Percentiles rank a stretch among this genome's conserved stretches.
Conservation (phyloP, 352 stramenopile species). For the Saprolegnia parasitica region DNA sequence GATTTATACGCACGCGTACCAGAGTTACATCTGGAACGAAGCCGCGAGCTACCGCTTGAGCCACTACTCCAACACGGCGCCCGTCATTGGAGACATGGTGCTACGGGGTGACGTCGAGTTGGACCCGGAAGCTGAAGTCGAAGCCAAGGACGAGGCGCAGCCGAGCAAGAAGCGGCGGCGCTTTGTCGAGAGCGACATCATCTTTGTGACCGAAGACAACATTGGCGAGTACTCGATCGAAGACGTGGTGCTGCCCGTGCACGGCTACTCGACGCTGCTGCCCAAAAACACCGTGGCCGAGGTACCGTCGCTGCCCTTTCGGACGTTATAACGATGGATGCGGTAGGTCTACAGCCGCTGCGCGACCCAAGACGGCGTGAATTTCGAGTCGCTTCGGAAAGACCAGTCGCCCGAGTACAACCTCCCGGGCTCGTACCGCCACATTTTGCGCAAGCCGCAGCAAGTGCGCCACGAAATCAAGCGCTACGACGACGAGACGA, state of each 20-base stretch:
- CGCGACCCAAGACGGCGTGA: constrained; percentile 49
- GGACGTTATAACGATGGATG: too few species aligned
- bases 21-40: constrained; percentile 96
- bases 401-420: constrained; percentile 87
- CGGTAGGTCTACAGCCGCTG: constrained; percentile 59
- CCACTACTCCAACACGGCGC: constrained; percentile 50
- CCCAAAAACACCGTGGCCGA: constrained; percentile 74
- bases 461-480: constrained; percentile 90
- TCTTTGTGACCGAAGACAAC: constrained; percentile 87
- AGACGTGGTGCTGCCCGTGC: constrained; percentile 95
- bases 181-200: constrained; percentile 27
- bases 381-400: constrained; percentile 59
- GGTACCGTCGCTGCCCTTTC: constrained; percentile 40
- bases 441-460: constrained; percentile 85
- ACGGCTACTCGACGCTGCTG: constrained; percentile 87
- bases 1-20: constrained; percentile 90
- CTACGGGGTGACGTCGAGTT: constrained; percentile 35
- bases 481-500: constrained; percentile 87
- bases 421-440: constrained; percentile 91
- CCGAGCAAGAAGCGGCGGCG: constrained; percentile 40
- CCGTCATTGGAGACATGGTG: constrained; percentile 90
- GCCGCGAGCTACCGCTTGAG: constrained; percentile 87
- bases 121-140: constrained; percentile 33
- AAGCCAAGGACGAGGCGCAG: constrained; percentile 36
- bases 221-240: constrained; percentile 86